Percentiles rank a stretch among this genome's conserved stretches.
Evolutionary conservation across 1,284 basidiomycete species (phyloP).

Genomic region (Hemileccinum hortonii): DNA sequence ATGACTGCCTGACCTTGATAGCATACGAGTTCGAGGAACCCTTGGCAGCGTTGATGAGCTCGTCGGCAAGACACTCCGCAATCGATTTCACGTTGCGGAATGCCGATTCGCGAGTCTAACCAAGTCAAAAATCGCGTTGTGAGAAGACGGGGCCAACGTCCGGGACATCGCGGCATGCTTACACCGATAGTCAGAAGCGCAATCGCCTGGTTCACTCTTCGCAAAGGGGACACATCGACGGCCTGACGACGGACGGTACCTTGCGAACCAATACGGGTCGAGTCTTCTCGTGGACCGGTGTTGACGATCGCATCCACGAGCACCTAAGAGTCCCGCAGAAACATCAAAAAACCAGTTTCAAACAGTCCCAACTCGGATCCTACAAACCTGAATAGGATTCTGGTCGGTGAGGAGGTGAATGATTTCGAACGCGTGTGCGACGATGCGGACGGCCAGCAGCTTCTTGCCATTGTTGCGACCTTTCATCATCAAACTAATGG

Average conservation of each 20-base stretch:
- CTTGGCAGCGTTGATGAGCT: constrained; percentile 99
- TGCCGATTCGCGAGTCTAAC: constrained; percentile 94
- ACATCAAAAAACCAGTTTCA: background rate
- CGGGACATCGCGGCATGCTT: constrained; percentile 37
- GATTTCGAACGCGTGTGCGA: constrained; percentile 99
- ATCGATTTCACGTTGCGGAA: constrained; percentile 99
- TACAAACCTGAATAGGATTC: constrained; percentile 95
- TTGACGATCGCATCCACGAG: constrained; percentile 99
- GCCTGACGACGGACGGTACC: constrained; percentile 99
- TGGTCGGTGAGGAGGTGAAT: constrained; percentile 99
- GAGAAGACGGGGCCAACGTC: background rate
- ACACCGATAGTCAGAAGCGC: constrained; percentile 94
- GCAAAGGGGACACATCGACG: constrained; percentile 98
- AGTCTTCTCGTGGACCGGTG: constrained; percentile 99
- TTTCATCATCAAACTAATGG: constrained; percentile 95
- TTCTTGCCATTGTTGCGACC: constrained; percentile 99
- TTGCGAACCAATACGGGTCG: constrained; percentile 99
- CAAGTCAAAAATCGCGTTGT: background rate
- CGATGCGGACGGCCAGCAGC: constrained; percentile 98
- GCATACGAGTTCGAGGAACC: constrained; percentile 99
- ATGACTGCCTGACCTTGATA: constrained; percentile 73
- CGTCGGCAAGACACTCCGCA: constrained; percentile 98
- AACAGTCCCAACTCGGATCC: background rate
- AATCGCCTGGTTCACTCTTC: constrained; percentile 98
- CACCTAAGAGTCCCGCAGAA: constrained; percentile 44